phyloP scores from a whole-genome alignment of 345 rosid species.

The Physaria fendleri region DNA sequence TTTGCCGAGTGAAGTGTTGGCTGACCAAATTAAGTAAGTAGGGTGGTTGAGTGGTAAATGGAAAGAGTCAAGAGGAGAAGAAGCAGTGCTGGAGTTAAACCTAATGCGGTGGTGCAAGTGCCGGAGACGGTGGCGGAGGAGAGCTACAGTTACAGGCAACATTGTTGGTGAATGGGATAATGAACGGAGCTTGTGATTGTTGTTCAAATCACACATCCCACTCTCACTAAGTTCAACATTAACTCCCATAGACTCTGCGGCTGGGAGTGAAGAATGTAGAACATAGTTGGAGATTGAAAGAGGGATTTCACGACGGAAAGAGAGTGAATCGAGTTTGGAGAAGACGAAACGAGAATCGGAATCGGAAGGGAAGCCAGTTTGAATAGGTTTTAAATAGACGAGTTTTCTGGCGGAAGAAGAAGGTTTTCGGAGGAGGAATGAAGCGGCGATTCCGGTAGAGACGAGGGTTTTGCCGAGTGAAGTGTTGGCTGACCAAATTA shows the following conservation, averaged over 20 bases:
- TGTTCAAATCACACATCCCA: conserved; percentile 50
- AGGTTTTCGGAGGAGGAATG: conserved; percentile 57
- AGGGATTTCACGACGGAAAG: conserved; percentile 41
- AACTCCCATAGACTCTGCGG: conserved; percentile 30
- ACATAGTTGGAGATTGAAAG: conserved; percentile 55
- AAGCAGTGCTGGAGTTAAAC: neutral
- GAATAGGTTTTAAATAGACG: conserved; percentile 75
- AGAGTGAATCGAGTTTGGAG: conserved; percentile 56
- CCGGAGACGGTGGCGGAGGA: conserved; percentile 24
- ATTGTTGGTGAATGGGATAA: neutral
- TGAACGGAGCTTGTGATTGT: too few species aligned
- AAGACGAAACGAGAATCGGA: conserved; percentile 83
- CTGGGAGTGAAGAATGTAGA: conserved; percentile 50
- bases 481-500: conserved; percentile 84
- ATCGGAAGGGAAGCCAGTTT: conserved; percentile 89
- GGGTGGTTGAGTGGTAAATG: conserved; percentile 62
- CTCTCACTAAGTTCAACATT: neutral
- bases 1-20: conserved; percentile 92
- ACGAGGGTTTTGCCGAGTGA: conserved; percentile 92
- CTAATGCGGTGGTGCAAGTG: neutral
- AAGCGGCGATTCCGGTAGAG: conserved; percentile 82
- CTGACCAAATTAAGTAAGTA: conserved; percentile 63
- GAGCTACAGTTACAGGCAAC: conserved; percentile 24
- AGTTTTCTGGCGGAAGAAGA: conserved; percentile 36
- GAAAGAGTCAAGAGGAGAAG: conserved; percentile 10